Conservation (phyloP, 1,284 basidiomycete species). For the Meripilus lineatus region DNA sequence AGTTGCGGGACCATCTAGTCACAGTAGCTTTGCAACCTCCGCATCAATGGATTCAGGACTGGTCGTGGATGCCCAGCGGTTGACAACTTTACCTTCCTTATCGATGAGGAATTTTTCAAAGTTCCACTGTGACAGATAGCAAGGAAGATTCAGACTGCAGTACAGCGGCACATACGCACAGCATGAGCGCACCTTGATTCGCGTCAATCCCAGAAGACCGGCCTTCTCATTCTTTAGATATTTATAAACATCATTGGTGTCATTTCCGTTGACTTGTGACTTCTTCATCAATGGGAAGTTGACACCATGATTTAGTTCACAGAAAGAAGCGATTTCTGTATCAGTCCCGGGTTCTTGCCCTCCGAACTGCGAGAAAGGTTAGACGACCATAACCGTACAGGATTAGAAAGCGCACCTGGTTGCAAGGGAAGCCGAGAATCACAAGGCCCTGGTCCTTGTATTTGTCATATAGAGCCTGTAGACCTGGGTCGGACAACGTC, state of each 20-base stretch:
- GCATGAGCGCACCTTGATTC: slow-evolving; percentile 76
- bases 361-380: slow-evolving; percentile 48
- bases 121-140: slow-evolving; percentile 53
- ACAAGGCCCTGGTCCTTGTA: slow-evolving; percentile 74
- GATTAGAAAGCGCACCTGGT: slow-evolving; percentile 56
- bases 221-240: slow-evolving; percentile 82
- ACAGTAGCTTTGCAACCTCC: slow-evolving; percentile 59
- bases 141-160: background rate
- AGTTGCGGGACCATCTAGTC: slow-evolving; percentile 13
- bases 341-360: slow-evolving; percentile 77
- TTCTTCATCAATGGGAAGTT: slow-evolving; percentile 84
- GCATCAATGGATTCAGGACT: slow-evolving; percentile 63
- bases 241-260: slow-evolving; percentile 76
- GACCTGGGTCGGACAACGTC: slow-evolving; percentile 36
- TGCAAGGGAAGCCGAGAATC: slow-evolving; percentile 89
- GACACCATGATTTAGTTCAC: slow-evolving; percentile 75
- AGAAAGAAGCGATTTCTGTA: slow-evolving; percentile 62
- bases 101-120: slow-evolving; percentile 75
- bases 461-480: slow-evolving; percentile 82
- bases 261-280: slow-evolving; percentile 87
- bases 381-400: background rate
- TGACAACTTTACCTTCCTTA: slow-evolving; percentile 68
- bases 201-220: slow-evolving; percentile 66
- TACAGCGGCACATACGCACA: background rate
- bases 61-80: slow-evolving; percentile 80